Conservation (phyloP, 257 asterid genomes). For the Przewalskia tangutica region DNA sequence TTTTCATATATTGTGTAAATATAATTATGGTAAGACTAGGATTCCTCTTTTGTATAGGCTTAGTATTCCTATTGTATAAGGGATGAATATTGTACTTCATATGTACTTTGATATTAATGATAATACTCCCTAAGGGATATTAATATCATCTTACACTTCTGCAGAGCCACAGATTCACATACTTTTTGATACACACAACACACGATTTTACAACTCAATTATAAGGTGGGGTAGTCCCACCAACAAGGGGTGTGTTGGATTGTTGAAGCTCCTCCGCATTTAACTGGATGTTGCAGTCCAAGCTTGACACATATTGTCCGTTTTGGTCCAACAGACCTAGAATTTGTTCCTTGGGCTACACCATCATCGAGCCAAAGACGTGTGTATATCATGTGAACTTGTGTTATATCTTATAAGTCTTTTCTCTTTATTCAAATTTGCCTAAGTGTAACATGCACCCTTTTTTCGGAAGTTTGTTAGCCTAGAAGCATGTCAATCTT, state of each 20-base stretch:
- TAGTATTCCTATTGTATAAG: too few relatives aligned
- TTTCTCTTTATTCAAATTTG: not conserved
- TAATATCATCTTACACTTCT: too few relatives aligned
- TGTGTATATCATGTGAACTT: not conserved
- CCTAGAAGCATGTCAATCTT: not conserved
- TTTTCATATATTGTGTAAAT: too few relatives aligned
- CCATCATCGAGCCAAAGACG: not conserved
- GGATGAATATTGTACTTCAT: too few relatives aligned
- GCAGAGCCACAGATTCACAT: not conserved
- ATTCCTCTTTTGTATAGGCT: too few relatives aligned
- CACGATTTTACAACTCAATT: not conserved
- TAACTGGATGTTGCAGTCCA: not conserved
- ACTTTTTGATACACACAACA: not conserved
- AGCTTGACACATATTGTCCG: not conserved
- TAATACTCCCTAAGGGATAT: too few relatives aligned
- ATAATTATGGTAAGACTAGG: too few relatives aligned
- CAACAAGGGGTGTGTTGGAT: not conserved
- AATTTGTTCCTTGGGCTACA: not conserved
- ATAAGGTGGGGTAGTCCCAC: not conserved
- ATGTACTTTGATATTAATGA: too few relatives aligned
- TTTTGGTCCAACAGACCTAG: not conserved
- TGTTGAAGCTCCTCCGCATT: not conserved
- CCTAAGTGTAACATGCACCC: not conserved
- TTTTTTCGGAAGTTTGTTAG: not conserved
- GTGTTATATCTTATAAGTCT: not conserved